Conservation (phyloP, 345 rosid species). For the Balakata baccata region DNA sequence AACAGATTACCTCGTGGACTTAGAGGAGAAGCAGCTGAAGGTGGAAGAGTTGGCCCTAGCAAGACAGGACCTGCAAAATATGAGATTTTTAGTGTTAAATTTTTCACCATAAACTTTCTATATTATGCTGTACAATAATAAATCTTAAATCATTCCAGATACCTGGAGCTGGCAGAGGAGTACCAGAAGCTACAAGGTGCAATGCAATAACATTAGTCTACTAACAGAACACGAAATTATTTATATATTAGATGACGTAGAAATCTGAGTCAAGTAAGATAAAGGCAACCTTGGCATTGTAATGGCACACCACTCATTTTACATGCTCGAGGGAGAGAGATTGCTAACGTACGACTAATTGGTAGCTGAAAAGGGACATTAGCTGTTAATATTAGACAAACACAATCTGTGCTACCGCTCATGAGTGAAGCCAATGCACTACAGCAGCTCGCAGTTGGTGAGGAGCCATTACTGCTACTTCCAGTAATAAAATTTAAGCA, state of each 20-base stretch:
- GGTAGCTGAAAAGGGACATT: constrained; percentile 70
- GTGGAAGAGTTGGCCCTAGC: constrained; percentile 52
- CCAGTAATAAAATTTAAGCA: constrained; percentile 79
- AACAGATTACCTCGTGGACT: constrained; percentile 49
- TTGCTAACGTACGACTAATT: constrained; percentile 54
- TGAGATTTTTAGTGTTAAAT: neutral
- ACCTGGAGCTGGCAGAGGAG: constrained; percentile 91
- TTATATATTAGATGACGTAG: neutral
- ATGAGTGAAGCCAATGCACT: constrained; percentile 47
- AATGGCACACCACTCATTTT: constrained; percentile 54
- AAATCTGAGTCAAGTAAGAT: neutral
- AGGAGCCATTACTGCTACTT: constrained; percentile 49
- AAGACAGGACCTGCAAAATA: constrained; percentile 54
- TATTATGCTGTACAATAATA: neutral
- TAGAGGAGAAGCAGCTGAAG: constrained; percentile 43
- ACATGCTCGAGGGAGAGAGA: constrained; percentile 70
- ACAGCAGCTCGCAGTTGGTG: constrained; percentile 70
- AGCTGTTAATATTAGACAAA: constrained; percentile 68
- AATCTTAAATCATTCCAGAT: neutral
- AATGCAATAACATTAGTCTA: neutral
- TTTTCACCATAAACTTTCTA: neutral
- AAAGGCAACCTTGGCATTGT: constrained; percentile 62
- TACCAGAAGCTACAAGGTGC: constrained; percentile 58
- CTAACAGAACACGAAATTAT: neutral
- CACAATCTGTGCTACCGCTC: constrained; percentile 54